These are phyloP conservation scores for Haplographium delicatum DNA, from an alignment of 495 filamentous ascomycete genomes.

Conservation along the genomic window DNA sequence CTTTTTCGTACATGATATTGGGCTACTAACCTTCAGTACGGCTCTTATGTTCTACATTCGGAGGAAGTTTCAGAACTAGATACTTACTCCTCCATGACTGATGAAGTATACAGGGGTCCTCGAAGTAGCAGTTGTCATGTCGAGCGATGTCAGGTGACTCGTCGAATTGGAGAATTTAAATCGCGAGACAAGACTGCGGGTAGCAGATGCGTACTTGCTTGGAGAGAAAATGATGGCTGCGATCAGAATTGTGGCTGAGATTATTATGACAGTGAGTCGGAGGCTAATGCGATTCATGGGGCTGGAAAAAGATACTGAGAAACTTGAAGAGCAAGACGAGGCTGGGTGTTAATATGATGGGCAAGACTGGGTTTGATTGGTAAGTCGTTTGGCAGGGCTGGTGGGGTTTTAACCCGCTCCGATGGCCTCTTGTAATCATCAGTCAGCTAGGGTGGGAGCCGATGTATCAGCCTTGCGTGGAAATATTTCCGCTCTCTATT, in stretches of 20 bases:
- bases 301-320: neutral
- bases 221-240: slow-evolving; percentile 12
- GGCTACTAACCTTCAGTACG: slow-evolving; percentile 42
- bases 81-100: slow-evolving; percentile 68
- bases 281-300: slow-evolving; percentile 1
- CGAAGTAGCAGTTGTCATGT: slow-evolving; percentile 4
- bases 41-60: neutral
- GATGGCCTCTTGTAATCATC: neutral
- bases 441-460: neutral
- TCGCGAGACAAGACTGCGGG: slow-evolving; percentile 1
- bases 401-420: neutral
- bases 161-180: neutral
- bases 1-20: slow-evolving; percentile 65
- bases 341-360: neutral
- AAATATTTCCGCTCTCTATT: too few species aligned
- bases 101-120: slow-evolving; percentile 69
- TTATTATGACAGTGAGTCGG: neutral
- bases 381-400: neutral
- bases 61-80: neutral
- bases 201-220: slow-evolving; percentile 4
- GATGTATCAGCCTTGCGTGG: neutral
- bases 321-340: neutral
- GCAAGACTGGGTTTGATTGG: neutral
- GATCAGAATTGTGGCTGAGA: slow-evolving; percentile 1
- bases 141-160: neutral